Conservation (phyloP, 345 rosid species). For the Lepidium aucheri region DNA sequence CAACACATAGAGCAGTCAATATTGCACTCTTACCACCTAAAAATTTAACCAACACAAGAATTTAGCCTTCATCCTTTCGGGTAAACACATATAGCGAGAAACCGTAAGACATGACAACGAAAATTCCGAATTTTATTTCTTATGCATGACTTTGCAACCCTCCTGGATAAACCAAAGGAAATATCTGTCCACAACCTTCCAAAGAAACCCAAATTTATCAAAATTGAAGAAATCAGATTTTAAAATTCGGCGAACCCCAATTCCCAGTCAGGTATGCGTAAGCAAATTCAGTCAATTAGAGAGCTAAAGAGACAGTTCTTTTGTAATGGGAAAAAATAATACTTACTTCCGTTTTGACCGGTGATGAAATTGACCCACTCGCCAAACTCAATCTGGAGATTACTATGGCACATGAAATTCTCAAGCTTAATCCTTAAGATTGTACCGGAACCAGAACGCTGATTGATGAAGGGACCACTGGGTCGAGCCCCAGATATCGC, state of each 20-base stretch:
- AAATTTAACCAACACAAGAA: not conserved
- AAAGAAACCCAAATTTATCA: not conserved
- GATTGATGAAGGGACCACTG: constrained; percentile 6
- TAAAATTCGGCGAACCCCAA: constrained; percentile 10
- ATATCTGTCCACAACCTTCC: not conserved
- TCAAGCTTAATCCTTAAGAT: constrained; percentile 63
- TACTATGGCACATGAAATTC: constrained; percentile 90
- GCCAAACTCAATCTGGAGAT: constrained; percentile 74
- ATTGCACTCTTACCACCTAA: constrained; percentile 95
- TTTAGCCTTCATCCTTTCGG: not conserved
- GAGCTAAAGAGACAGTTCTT: not conserved
- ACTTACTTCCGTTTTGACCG: constrained; percentile 91
- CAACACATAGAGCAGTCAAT: constrained; percentile 81
- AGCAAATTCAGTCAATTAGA: not conserved
- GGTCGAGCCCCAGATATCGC: constrained; percentile 32
- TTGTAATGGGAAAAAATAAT: not conserved
- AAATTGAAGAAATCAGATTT: not conserved
- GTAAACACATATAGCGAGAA: not conserved
- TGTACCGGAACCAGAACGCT: constrained; percentile 60
- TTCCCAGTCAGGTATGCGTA: not conserved
- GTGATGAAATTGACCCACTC: constrained; percentile 90
- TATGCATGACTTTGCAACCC: not conserved
- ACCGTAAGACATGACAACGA: too few relatives aligned
- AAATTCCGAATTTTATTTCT: not conserved
- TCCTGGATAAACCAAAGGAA: not conserved